These are phyloP conservation scores for Leavenworthia alabamica DNA, from an alignment of 345 rosid species.

Conservation along the genomic window DNA sequence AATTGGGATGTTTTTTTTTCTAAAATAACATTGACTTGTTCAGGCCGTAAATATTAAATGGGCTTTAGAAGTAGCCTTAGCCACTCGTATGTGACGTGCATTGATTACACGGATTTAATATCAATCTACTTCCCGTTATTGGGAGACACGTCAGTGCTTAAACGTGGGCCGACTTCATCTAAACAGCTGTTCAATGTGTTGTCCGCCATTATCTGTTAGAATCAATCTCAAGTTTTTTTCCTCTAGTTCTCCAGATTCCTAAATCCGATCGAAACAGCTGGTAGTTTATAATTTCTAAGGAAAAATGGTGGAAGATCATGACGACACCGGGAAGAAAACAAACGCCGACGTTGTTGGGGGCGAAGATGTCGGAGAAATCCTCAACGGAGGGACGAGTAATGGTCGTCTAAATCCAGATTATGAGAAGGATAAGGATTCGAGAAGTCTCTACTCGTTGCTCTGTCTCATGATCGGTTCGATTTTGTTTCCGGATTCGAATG, in stretches of 20 bases:
- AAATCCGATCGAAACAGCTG: constrained; percentile 8
- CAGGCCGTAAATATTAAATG: neutral
- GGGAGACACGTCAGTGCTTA: constrained; percentile 20
- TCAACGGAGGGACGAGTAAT: constrained; percentile 12
- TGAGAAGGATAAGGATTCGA: constrained; percentile 3
- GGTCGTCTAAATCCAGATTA: neutral
- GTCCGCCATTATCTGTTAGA: constrained; percentile 1
- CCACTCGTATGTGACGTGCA: neutral
- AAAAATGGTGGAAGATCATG: constrained; percentile 16
- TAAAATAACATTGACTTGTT: neutral
- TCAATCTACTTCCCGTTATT: neutral
- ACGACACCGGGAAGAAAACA: constrained; percentile 10
- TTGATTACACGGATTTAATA: neutral
- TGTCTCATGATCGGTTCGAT: constrained; percentile 40
- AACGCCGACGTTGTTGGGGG: constrained; percentile 10
- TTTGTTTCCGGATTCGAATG: constrained; percentile 41
- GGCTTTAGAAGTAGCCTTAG: neutral
- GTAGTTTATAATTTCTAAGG: neutral
- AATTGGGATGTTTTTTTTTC: too few species aligned
- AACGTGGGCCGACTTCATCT: constrained; percentile 13
- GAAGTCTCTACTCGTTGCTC: constrained; percentile 44
- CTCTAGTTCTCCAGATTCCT: neutral
- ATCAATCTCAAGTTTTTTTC: neutral
- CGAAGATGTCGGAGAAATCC: constrained; percentile 20
- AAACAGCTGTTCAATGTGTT: constrained; percentile 3